phyloP scores from a whole-genome alignment of 139 green algal genomes.

The Pleodorina starrii region DNA sequence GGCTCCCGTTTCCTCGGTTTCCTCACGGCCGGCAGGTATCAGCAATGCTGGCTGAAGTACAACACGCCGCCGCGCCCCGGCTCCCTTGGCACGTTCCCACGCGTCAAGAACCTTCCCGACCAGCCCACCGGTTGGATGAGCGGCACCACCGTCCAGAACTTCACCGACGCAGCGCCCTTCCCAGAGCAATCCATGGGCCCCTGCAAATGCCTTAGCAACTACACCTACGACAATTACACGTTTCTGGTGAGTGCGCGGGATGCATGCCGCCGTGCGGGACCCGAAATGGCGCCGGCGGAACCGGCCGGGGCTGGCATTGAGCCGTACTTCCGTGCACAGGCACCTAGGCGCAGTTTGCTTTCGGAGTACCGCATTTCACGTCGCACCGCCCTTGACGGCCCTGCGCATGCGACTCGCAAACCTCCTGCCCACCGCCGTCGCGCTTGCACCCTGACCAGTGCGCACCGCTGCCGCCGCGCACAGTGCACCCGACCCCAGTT shows the following conservation, averaged over 20 bases:
- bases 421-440: too few relatives aligned
- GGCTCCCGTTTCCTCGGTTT: too few relatives aligned
- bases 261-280: not conserved
- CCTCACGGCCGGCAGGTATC: too few relatives aligned
- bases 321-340: not conserved
- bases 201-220: not conserved
- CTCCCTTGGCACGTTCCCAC: not conserved
- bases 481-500: not conserved
- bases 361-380: too few relatives aligned
- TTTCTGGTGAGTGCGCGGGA: not conserved
- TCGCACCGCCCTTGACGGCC: too few relatives aligned
- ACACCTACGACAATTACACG: not conserved
- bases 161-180: not conserved
- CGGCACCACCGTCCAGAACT: not conserved
- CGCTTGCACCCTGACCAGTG: too few relatives aligned
- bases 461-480: not conserved
- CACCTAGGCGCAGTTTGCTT: too few relatives aligned
- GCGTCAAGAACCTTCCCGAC: not conserved
- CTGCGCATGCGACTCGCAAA: too few relatives aligned
- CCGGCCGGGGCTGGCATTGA: not conserved
- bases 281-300: not conserved
- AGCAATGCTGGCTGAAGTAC: conserved; percentile 38
- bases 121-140: conserved; percentile 30
- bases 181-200: not conserved
- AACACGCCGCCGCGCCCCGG: not conserved